Evolutionary conservation across 2,329 filamentous ascomycete genomes (phyloP), one percentile per base, ranked within the genome.

Genomic region (Cercospora brassicicola): DNA sequence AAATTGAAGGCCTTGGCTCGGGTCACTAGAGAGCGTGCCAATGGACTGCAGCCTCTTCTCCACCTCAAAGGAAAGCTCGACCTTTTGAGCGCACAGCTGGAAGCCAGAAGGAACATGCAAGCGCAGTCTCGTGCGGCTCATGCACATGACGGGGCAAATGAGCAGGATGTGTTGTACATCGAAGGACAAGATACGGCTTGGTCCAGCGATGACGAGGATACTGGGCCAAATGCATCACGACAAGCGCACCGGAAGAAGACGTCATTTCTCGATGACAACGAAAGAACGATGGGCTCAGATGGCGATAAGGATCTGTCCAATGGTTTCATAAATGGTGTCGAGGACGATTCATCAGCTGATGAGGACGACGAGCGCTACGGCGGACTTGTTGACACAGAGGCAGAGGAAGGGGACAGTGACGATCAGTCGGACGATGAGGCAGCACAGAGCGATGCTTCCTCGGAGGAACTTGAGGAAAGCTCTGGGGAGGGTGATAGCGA

Each of bases 11-110:
- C 91, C 48, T 84, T 99, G 64, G 92, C 94, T 79, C 90, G 91
- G 77, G 94, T 98, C 18, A 87, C 98, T 68, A 90, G 93, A 70
- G 92, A 96, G 81, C 89, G 95, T 51, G 90, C 93, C 36, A 90
- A 89, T 71, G 93, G 92, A 15, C 84, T 98, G 26, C 89, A 91
- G 69, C 92, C 91, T 72, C 84, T 99, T 56, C 84, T 99, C 39
- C 88, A 94, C 20, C 86, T 99, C 68, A 97, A 97, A 83, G 95
- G 95, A 26, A 97, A 97, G 81, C 85, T 99, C 33, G 94, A 98
- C 77, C 92, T 99, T 88, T 85, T 98, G 59, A 91, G 95, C 75
- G 90, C 92, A 6, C 95, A 99, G 81, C 90, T 98, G 79, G 88
- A 92, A 74, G 82, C 97, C 74, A 86, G 95, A 60, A 88, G 88